These are phyloP conservation scores for Pseudozyma tsukubaensis DNA, from an alignment of 1,284 basidiomycete species.

Conservation along the genomic window DNA sequence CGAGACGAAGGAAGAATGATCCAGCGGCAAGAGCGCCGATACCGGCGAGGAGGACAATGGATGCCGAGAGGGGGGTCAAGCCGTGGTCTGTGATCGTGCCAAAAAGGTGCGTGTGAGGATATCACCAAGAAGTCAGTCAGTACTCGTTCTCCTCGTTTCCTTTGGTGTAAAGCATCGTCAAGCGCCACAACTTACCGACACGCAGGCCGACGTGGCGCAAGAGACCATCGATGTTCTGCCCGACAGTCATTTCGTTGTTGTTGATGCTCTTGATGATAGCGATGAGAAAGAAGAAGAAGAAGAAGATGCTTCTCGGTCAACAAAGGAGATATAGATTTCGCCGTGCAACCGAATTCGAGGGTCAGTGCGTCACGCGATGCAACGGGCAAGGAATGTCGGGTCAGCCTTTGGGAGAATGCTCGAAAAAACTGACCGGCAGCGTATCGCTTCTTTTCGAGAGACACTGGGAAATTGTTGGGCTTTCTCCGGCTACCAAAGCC, in stretches of 20 bases:
- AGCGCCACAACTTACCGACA: constrained; percentile 21
- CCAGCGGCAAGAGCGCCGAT: constrained; percentile 29
- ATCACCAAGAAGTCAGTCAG: no score
- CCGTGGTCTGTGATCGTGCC: constrained; percentile 31
- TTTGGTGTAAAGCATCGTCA: not conserved
- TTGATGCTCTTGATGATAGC: constrained; percentile 7
- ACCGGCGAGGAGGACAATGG: constrained; percentile 28
- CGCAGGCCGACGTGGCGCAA: constrained; percentile 51
- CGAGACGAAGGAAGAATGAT: constrained; percentile 32
- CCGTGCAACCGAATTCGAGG: not conserved
- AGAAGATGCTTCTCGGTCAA: not conserved
- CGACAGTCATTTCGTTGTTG: constrained; percentile 33
- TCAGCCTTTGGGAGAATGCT: not conserved
- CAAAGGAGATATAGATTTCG: not conserved
- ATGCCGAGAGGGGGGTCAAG: constrained; percentile 36
- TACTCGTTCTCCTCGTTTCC: not conserved
- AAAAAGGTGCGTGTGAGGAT: not conserved
- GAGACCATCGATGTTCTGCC: constrained; percentile 29
- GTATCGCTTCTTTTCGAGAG: not conserved
- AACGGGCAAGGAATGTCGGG: constrained; percentile 1
- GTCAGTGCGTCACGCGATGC: constrained; percentile 15
- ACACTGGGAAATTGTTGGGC: no score
- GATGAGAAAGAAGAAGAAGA: not conserved
- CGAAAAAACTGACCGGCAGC: not conserved
- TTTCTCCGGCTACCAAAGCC: no score